Percentiles rank a stretch among this genome's conserved stretches.
These are phyloP conservation scores for Lentinus brumalis DNA, from an alignment of 768 basidiomycete genomes.

Conservation along the genomic window DNA sequence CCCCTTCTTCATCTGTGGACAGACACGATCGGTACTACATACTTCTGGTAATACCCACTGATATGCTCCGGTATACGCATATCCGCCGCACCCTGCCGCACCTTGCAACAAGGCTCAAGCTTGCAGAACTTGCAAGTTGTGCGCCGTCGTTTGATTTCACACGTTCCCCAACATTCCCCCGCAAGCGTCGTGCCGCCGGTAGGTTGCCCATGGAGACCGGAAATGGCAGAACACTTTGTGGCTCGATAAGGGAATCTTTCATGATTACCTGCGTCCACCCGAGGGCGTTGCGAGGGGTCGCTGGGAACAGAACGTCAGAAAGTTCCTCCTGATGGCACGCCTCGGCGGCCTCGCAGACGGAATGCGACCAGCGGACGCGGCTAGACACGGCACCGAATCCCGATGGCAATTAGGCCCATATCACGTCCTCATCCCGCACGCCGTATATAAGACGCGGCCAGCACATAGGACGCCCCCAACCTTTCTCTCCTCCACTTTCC, in stretches of 20 bases:
- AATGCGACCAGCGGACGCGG: not conserved
- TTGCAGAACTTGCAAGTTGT: too few relatives aligned
- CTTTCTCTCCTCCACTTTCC: slow-evolving; percentile 23
- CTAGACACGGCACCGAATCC: not conserved
- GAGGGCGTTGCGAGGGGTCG: slow-evolving; percentile 4
- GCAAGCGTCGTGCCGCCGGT: slow-evolving; percentile 4
- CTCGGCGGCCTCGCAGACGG: too few relatives aligned
- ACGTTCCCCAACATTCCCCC: too few relatives aligned
- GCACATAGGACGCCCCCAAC: not conserved
- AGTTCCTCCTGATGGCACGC: not conserved
- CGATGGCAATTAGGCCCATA: too few relatives aligned
- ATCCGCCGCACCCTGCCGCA: too few relatives aligned
- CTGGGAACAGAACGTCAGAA: slow-evolving; percentile 17
- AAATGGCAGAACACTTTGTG: not conserved
- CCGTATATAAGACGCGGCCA: slow-evolving; percentile 3
- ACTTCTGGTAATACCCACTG: too few relatives aligned
- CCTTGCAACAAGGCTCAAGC: too few relatives aligned
- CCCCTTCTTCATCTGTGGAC: too few relatives aligned
- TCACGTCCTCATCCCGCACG: too few relatives aligned
- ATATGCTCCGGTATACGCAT: too few relatives aligned
- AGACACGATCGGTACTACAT: too few relatives aligned
- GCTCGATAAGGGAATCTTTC: slow-evolving; percentile 1
- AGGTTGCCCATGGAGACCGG: slow-evolving; percentile 1
- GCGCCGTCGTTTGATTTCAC: too few relatives aligned
- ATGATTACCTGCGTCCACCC: slow-evolving; percentile 4